Base-by-base conservation (phyloP, 108 stramenopile genomes). In the Conticribra guillardii region DNA sequence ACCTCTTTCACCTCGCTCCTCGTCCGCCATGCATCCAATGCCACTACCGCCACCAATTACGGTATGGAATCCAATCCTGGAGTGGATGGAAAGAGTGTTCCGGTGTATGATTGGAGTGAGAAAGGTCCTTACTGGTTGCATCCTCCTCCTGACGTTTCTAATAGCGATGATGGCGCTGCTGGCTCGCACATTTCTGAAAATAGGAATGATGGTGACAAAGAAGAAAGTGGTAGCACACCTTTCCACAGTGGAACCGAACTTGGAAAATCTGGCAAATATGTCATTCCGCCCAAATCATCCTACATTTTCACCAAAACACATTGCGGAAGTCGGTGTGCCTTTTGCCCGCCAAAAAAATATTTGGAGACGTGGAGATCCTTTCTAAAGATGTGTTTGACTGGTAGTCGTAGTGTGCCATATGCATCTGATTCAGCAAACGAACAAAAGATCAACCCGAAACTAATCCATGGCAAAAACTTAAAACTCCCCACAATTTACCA, bases 231-330 rank as follows among this genome's bases (percentile, higher is more conserved):
- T 11, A 41, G 11, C 11, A 5, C 11, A 5, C 37, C 37, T 41
- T 54, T 48, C 1, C 16, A 2, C 8, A 65, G 34, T 22, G 56
- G 22, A 0, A 60, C 48, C 15, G 29, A 29, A 28, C 24, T 46
- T 27, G 49, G 21, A 46, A 67, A 34, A 49, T 24, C 37, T 1
- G 49, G 31, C 21, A 72, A 26, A 19, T 62, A 61, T 24, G 34
- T 34, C 15, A 47, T 48, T 33, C 75, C 75, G 54, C 61, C 75
- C 7, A 21, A 48, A 15, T 29, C 58, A 19, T 32, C 75, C 23
- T 89, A 72, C 21, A 88, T 93, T 16, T 67, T 93, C 2, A 88
- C 87, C 22, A 94, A 94, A 58, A 94, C 90, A 5, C 93, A 94
- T 69, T 91, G 90, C 58, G 90, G 93, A 8, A 71, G 76, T 3